Conservation (phyloP, 2,329 filamentous ascomycete genomes). For the Epichloe sibirici region DNA sequence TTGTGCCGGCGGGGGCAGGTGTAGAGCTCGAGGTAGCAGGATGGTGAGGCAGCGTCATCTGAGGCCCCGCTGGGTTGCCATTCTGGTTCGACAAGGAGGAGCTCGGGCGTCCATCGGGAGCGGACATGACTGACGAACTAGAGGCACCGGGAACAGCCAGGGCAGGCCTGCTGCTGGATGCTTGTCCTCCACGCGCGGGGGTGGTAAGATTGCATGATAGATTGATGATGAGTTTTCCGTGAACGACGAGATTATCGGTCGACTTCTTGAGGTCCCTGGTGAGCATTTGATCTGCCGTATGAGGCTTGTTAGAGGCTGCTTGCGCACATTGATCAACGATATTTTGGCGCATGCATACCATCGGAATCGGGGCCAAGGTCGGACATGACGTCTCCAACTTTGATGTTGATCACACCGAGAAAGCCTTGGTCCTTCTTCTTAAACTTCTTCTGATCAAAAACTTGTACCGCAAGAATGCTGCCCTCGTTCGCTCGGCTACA, state of each 20-base stretch:
- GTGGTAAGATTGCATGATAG: slow-evolving; percentile 77
- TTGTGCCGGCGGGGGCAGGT: slow-evolving; percentile 14
- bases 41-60: slow-evolving; percentile 31
- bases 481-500: slow-evolving; percentile 79
- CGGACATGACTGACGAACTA: slow-evolving; percentile 30
- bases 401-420: slow-evolving; percentile 92
- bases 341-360: slow-evolving; percentile 44
- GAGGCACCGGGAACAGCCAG: slow-evolving; percentile 32
- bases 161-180: slow-evolving; percentile 34
- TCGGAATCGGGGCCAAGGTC: slow-evolving; percentile 82
- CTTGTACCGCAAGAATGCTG: slow-evolving; percentile 92
- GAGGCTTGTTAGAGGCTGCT: slow-evolving; percentile 17
- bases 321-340: background rate
- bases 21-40: slow-evolving; percentile 36
- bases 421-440: slow-evolving; percentile 99
- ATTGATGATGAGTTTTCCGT: slow-evolving; percentile 95
- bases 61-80: slow-evolving; percentile 28
- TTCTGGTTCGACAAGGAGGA: slow-evolving; percentile 41
- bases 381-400: slow-evolving; percentile 77
- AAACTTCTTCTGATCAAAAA: slow-evolving; percentile 99
- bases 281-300: slow-evolving; percentile 84
- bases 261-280: slow-evolving; percentile 95
- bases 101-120: slow-evolving; percentile 37
- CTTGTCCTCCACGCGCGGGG: slow-evolving; percentile 45
- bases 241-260: slow-evolving; percentile 92